These are phyloP conservation scores for Erucastrum elatum DNA, from an alignment of 345 rosid genomes.

Conservation along the genomic window DNA sequence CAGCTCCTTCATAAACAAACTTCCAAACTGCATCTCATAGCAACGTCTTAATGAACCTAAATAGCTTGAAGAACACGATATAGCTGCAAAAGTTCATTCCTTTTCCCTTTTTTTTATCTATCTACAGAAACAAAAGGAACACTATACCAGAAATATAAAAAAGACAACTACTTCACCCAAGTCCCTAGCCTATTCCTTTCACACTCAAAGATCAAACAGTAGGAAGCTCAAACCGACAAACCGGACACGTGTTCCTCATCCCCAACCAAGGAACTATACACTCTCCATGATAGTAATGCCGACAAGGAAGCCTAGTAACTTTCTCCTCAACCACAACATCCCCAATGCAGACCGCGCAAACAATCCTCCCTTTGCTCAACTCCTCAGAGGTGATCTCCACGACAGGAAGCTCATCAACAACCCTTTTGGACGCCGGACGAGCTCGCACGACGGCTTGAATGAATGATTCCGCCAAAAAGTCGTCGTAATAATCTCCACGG, in stretches of 20 bases:
- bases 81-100: background rate
- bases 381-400: slow-evolving; percentile 55
- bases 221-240: slow-evolving; percentile 84
- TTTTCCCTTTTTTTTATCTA: background rate
- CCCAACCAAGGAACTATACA: slow-evolving; percentile 85
- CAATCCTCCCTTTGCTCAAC: slow-evolving; percentile 35
- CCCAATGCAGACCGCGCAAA: slow-evolving; percentile 86
- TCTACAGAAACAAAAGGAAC: background rate
- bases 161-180: background rate
- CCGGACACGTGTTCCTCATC: slow-evolving; percentile 86
- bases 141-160: background rate
- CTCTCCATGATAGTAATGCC: slow-evolving; percentile 80
- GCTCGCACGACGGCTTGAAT: slow-evolving; percentile 39
- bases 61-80: slow-evolving; percentile 13
- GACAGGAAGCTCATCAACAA: slow-evolving; percentile 58
- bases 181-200: slow-evolving; percentile 51
- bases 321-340: slow-evolving; percentile 60
- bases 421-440: slow-evolving; percentile 68
- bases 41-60: background rate
- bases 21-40: background rate
- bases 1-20: background rate
- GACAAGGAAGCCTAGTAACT: slow-evolving; percentile 73
- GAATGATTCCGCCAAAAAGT: slow-evolving; percentile 15
- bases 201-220: slow-evolving; percentile 67
- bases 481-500: background rate